Evolutionary conservation across 164 flowering plant species (phyloP).

Genomic region (Chimonanthus salicifolius): DNA sequence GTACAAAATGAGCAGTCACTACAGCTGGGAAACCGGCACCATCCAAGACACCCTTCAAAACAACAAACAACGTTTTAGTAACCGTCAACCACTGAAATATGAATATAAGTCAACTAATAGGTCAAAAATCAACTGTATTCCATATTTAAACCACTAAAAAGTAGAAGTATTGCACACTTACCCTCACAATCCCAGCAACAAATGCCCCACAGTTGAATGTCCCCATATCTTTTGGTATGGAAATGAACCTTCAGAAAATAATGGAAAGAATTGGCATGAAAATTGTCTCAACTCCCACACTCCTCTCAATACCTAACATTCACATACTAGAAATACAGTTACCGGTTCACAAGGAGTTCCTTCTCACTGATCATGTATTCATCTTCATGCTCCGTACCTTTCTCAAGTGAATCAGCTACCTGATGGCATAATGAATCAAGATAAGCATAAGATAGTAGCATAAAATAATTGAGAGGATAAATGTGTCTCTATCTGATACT

Average conservation of each 20-base stretch:
- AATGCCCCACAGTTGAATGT: slow-evolving; percentile 99
- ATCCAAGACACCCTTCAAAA: slow-evolving; percentile 84
- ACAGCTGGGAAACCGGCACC: slow-evolving; percentile 96
- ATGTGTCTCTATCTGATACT: background rate
- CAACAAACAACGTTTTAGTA: slow-evolving; percentile 13
- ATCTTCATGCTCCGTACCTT: slow-evolving; percentile 99
- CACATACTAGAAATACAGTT: background rate
- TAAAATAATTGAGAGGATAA: background rate
- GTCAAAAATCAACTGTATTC: background rate
- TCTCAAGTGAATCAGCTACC: slow-evolving; percentile 99
- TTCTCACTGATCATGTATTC: slow-evolving; percentile 99
- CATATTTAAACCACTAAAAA: too few relatives aligned
- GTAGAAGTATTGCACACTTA: slow-evolving; percentile 21
- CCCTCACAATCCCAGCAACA: slow-evolving; percentile 99
- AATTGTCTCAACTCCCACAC: background rate
- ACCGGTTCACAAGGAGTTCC: slow-evolving; percentile 95
- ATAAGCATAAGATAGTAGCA: background rate
- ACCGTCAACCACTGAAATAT: slow-evolving; percentile 9
- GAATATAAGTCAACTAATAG: background rate
- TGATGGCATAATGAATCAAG: slow-evolving; percentile 11
- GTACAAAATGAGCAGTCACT: slow-evolving; percentile 99
- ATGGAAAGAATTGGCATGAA: slow-evolving; percentile 1
- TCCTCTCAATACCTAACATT: background rate
- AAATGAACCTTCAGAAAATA: slow-evolving; percentile 63
- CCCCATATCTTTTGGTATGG: slow-evolving; percentile 99